Evolutionary conservation across 306 rosid genomes (phyloP), one percentile per base, ranked within the genome.

Genomic region (Oemleria cerasiformis): DNA sequence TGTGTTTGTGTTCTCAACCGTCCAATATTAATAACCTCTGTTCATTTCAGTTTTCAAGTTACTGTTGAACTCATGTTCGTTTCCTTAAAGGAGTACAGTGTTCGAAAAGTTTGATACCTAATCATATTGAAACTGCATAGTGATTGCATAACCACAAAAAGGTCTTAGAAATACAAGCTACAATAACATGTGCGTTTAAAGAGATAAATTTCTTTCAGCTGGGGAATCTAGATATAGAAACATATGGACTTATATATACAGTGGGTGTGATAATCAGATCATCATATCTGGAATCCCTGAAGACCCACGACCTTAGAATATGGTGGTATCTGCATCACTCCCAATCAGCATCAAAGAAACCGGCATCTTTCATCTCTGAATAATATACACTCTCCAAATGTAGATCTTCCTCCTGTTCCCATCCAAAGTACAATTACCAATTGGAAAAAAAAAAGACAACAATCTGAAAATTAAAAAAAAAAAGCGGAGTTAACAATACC

Each of bases 351-450:
- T 90, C 97, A 36, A 90, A 93, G 85, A 90, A 93, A 70, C 98
- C 96, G 38, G 98, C 94, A 78, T 93, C 98, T 86, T 90, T 93
- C 98, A 93, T 93, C 78, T 93, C 97, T 16, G 97, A 93, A 78
- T 93, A 93, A 77, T 93, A 88, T 25, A 86, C 89, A 76, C 86
- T 88, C 71, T 93, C 98, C 86, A 93, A 86, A 63, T 83, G 86
- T 85, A 90, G 63, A 82, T 83, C 90, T 8, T 93, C 93, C 79
- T 90, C 98, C 98, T 92, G 77, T 40, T 53, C 70, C 23, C n/a
- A 69, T 40, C 79, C 64, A 71, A 48, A 20, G 55, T 12, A 49
- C 6, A 23, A 47, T 45, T 48, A 68, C 20, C 42, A 9, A 30
- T 10, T 17, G 3, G 6, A 3, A 21, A 34, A 54, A n/a, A 12